phyloP scores from a whole-genome alignment of 345 rosid species.

The Limnanthes douglasii region DNA sequence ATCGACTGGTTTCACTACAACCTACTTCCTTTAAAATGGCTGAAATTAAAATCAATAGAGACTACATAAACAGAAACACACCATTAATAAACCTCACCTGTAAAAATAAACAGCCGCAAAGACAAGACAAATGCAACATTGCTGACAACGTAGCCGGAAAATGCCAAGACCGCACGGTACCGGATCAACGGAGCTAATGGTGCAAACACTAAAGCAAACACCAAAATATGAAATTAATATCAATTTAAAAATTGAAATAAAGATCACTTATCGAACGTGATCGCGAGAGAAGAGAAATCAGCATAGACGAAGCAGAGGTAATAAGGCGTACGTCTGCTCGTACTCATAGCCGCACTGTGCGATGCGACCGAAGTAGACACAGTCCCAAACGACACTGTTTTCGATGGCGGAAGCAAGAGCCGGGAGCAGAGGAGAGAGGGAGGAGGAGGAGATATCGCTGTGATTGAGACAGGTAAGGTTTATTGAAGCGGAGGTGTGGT shows the following conservation, averaged over 20 bases:
- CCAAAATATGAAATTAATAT: neutral
- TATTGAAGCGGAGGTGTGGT: constrained; percentile 48
- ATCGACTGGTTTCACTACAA: no score
- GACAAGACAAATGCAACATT: constrained; percentile 44
- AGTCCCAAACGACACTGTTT: constrained; percentile 45
- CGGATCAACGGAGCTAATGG: constrained; percentile 42
- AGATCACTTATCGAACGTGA: constrained; percentile 35
- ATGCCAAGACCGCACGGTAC: constrained; percentile 36
- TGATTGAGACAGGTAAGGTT: constrained; percentile 29
- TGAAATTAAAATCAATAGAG: no score
- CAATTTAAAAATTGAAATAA: no score
- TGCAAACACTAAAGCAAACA: constrained; percentile 25
- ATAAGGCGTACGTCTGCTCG: constrained; percentile 56
- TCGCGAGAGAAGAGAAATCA: constrained; percentile 25
- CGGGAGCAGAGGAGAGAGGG: constrained; percentile 10
- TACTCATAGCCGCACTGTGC: constrained; percentile 64
- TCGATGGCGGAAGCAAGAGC: constrained; percentile 22
- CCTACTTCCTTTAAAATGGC: no score
- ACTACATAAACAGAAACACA: no score
- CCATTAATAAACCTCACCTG: no score
- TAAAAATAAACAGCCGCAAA: constrained; percentile 19
- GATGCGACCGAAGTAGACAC: constrained; percentile 45
- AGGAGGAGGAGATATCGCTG: constrained; percentile 1
- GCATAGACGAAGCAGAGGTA: constrained; percentile 42
- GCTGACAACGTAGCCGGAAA: constrained; percentile 40